A percentile compares a stretch with the other conserved stretches of the same genome.
Evolutionary conservation across 257 asterid genomes (phyloP).

Genomic region (Nicotiana benthamiana): DNA sequence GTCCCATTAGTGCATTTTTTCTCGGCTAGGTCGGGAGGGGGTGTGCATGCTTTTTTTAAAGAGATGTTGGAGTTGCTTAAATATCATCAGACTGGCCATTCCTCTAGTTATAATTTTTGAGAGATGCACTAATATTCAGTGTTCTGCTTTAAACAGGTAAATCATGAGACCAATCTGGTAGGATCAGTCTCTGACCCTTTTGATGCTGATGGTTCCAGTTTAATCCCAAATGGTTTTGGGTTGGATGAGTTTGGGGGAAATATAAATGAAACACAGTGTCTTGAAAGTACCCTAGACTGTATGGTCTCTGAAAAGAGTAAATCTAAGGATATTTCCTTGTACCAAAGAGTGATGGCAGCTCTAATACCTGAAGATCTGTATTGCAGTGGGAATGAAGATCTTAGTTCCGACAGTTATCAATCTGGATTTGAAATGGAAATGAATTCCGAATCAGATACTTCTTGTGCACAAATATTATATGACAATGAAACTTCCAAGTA

Average conservation of each 20-base stretch:
- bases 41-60: neutral
- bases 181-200: conserved; percentile 34
- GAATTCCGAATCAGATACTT: conserved; percentile 36
- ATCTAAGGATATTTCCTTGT: conserved; percentile 46
- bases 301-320: conserved; percentile 35
- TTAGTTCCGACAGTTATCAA: conserved; percentile 33
- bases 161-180: conserved; percentile 13
- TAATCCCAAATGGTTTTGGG: conserved; percentile 29
- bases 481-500: conserved; percentile 31
- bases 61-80: neutral
- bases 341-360: conserved; percentile 79
- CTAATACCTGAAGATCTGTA: conserved; percentile 61
- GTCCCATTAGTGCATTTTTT: neutral
- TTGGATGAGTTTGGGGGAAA: conserved; percentile 20
- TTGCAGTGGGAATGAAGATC: conserved; percentile 38
- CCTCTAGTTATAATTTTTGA: conserved; percentile 3
- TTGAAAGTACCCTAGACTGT: conserved; percentile 41
- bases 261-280: conserved; percentile 34
- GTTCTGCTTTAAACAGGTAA: neutral
- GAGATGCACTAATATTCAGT: neutral
- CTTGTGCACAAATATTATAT: conserved; percentile 32
- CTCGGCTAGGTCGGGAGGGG: neutral
- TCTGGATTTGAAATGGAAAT: conserved; percentile 48
- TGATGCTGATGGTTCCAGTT: conserved; percentile 28
- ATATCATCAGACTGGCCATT: neutral